phyloP scores from a whole-genome alignment of 1,284 basidiomycete species.

The Cryptococcus maquisensis region DNA sequence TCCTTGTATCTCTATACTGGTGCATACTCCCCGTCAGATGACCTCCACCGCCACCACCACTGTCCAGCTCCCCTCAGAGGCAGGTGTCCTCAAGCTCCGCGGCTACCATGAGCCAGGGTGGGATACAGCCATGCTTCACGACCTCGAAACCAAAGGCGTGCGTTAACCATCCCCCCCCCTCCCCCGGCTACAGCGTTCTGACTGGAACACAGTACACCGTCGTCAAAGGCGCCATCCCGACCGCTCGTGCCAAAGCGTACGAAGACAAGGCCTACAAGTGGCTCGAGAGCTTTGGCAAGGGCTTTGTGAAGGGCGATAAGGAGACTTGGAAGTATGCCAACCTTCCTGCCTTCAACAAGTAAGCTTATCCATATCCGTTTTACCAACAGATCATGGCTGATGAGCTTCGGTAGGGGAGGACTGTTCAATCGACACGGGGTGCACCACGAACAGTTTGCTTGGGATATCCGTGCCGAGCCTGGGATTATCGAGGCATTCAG shows the following conservation, averaged over 20 bases:
- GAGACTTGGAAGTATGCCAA: constrained; percentile 41
- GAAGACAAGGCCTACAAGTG: constrained; percentile 39
- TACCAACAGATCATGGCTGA: no score
- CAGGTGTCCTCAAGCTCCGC: constrained; percentile 22
- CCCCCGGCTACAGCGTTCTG: background rate
- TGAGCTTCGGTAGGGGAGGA: constrained; percentile 21
- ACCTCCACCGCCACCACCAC: no score
- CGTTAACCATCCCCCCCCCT: constrained; percentile 6
- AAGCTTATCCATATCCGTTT: constrained; percentile 1
- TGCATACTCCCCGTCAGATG: no score
- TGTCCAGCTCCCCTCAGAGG: background rate
- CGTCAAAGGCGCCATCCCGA: constrained; percentile 37
- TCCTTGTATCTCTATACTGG: no score
- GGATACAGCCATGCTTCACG: constrained; percentile 13
- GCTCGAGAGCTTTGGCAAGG: constrained; percentile 42
- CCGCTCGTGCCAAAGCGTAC: constrained; percentile 36
- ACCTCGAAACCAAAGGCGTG: constrained; percentile 28
- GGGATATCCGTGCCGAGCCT: constrained; percentile 37
- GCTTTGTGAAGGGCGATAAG: constrained; percentile 45
- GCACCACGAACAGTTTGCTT: constrained; percentile 45
- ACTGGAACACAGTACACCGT: constrained; percentile 29
- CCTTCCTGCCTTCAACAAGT: constrained; percentile 41
- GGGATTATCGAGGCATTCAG: constrained; percentile 26
- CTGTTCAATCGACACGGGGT: constrained; percentile 39
- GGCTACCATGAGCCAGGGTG: constrained; percentile 8